Percentiles rank a stretch among this genome's conserved stretches.
Evolutionary conservation across 345 rosid genomes (phyloP).

Genomic region (Diplotaxis tenuifolia): DNA sequence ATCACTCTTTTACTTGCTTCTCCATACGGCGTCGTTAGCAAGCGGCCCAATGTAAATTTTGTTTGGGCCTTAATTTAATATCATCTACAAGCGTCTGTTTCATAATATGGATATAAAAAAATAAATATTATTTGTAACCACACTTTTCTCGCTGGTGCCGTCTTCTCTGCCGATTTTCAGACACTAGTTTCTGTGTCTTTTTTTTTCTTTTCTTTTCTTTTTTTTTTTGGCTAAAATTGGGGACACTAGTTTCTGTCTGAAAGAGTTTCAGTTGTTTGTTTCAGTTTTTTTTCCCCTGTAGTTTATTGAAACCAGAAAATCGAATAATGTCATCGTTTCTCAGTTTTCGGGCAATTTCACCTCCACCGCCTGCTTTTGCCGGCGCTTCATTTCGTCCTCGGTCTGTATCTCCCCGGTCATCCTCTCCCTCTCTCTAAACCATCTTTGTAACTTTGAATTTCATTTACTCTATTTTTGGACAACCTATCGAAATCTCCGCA

Average conservation of each 20-base stretch:
- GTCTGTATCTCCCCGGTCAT: conserved; percentile 36
- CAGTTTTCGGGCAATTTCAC: conserved; percentile 25
- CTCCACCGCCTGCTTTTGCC: conserved; percentile 29
- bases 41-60: background rate
- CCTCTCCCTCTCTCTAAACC: conserved; percentile 15
- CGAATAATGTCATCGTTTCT: conserved; percentile 35
- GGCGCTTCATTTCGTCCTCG: conserved; percentile 38
- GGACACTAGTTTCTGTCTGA: conserved; percentile 27
- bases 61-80: background rate
- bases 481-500: background rate
- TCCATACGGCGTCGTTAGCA: too few relatives aligned
- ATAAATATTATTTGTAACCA: background rate
- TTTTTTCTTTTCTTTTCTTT: too few relatives aligned
- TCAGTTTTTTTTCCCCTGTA: background rate
- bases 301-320: background rate
- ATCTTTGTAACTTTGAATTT: background rate
- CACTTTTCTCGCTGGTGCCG: conserved; percentile 21
- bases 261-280: background rate
- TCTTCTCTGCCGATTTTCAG: conserved; percentile 21
- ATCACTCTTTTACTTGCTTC: too few relatives aligned
- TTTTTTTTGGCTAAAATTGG: too few relatives aligned
- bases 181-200: conserved; percentile 29
- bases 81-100: background rate
- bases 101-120: background rate
- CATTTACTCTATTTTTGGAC: background rate